Evolutionary conservation across 257 asterid genomes (phyloP).

Genomic region (Nicotiana attenuata): DNA sequence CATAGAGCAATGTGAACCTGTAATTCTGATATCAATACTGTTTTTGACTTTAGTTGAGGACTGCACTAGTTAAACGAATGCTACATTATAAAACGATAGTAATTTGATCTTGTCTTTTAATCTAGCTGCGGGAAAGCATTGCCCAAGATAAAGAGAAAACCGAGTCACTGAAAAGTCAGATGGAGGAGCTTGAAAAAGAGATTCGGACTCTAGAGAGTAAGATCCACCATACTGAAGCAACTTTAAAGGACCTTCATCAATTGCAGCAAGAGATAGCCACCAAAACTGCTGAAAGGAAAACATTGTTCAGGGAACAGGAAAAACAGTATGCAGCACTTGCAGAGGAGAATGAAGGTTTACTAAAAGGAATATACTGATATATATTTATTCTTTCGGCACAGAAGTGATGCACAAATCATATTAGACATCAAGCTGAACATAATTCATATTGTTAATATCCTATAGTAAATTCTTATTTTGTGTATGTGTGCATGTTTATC

Average conservation of each 20-base stretch:
- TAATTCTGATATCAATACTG: not conserved
- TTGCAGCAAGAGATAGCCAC: conserved; percentile 60
- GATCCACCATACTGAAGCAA: conserved; percentile 60
- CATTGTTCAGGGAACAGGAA: conserved; percentile 63
- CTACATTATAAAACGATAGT: not conserved
- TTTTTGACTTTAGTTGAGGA: not conserved
- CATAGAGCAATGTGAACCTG: not conserved
- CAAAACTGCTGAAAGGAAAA: conserved; percentile 85
- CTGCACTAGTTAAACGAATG: not conserved
- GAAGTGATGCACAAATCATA: not conserved
- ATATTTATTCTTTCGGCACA: not conserved
- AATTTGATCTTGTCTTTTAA: conserved; percentile 21
- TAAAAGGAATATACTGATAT: not conserved
- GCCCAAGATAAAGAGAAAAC: conserved; percentile 73
- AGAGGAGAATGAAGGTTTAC: conserved; percentile 77
- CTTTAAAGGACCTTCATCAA: conserved; percentile 58
- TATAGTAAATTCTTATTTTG: not conserved
- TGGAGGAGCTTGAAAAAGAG: conserved; percentile 65
- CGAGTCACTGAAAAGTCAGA: conserved; percentile 57
- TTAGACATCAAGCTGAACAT: not conserved
- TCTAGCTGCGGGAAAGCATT: conserved; percentile 79
- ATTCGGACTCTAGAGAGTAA: conserved; percentile 57
- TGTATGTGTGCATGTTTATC: not conserved
- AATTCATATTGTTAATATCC: not conserved
- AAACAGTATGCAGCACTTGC: conserved; percentile 57